Evolutionary conservation across 2,329 filamentous ascomycete species (phyloP).

Genomic region (Trichophyton schoenleinii): DNA sequence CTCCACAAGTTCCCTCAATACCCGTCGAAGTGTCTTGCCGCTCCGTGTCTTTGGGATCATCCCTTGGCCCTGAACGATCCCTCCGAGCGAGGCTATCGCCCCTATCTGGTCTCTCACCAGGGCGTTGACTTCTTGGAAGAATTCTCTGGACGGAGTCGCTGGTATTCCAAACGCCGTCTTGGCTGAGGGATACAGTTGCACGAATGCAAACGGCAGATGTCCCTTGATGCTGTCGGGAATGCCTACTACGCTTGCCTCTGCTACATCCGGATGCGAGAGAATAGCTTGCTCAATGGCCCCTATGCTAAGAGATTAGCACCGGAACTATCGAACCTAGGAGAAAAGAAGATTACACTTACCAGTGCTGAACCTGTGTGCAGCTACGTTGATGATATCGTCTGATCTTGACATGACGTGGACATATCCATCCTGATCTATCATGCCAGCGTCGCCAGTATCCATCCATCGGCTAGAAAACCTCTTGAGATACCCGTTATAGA

Average conservation of each 20-base stretch:
- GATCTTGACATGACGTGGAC: conserved; percentile 51
- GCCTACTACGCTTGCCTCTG: conserved; percentile 74
- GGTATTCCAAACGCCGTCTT: conserved; percentile 15
- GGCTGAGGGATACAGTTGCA: conserved; percentile 43
- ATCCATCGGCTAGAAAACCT: conserved; percentile 72
- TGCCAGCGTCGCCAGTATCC: conserved; percentile 82
- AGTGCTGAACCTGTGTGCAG: conserved; percentile 79
- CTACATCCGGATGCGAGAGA: conserved; percentile 62
- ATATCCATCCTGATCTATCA: conserved; percentile 63
- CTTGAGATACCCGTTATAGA: conserved; percentile 73
- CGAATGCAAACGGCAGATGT: conserved; percentile 81
- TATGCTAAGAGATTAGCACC: conserved; percentile 21
- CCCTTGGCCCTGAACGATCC: conserved; percentile 68
- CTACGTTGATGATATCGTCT: conserved; percentile 94
- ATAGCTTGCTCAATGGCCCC: conserved; percentile 86
- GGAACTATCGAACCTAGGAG: too few relatives aligned
- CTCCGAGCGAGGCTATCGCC: conserved; percentile 71
- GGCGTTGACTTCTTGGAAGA: conserved; percentile 34
- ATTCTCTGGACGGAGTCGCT: conserved; percentile 27
- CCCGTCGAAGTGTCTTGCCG: conserved; percentile 79
- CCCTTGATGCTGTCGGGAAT: conserved; percentile 80
- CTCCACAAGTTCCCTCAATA: conserved; percentile 72
- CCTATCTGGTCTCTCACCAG: conserved; percentile 71
- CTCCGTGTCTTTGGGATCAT: conserved; percentile 87
- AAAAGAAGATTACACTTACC: conserved; percentile 38